Evolutionary conservation across 2,329 filamentous ascomycete species (phyloP).

Genomic region (Penicillium rolfsii): DNA sequence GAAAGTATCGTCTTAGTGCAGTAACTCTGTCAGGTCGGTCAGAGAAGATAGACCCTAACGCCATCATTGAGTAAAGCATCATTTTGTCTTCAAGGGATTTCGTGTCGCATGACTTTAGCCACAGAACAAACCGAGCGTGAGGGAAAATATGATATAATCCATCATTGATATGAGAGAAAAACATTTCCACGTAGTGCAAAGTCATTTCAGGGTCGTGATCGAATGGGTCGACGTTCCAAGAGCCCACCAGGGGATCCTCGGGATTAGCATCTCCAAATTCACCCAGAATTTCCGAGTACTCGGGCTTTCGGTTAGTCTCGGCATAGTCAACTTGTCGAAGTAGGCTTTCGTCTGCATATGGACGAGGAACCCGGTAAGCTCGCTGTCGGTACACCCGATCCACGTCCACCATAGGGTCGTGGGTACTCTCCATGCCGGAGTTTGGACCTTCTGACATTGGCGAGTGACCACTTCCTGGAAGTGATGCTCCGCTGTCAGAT

Average conservation of each 20-base stretch:
- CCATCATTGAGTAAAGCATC: slow-evolving; percentile 63
- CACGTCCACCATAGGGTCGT: slow-evolving; percentile 32
- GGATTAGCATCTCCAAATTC: slow-evolving; percentile 36
- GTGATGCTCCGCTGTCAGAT: slow-evolving; percentile 37
- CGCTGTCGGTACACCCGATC: slow-evolving; percentile 32
- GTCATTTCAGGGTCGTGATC: slow-evolving; percentile 54
- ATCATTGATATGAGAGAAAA: slow-evolving; percentile 61
- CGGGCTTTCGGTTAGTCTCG: slow-evolving; percentile 23
- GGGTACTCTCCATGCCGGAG: slow-evolving; percentile 30
- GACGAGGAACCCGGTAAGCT: slow-evolving; percentile 23
- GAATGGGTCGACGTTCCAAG: slow-evolving; percentile 60
- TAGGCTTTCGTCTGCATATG: slow-evolving; percentile 24
- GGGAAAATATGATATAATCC: slow-evolving; percentile 62
- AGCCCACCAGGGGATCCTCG: slow-evolving; percentile 38
- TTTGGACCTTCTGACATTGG: slow-evolving; percentile 36
- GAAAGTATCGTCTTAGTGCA: slow-evolving; percentile 54
- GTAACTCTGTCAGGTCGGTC: slow-evolving; percentile 48
- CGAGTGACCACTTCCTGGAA: slow-evolving; percentile 37
- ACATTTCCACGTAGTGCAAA: slow-evolving; percentile 57
- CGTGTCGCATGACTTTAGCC: slow-evolving; percentile 54
- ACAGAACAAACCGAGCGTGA: slow-evolving; percentile 55
- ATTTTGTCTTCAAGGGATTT: slow-evolving; percentile 61
- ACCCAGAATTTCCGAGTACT: slow-evolving; percentile 38
- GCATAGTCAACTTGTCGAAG: slow-evolving; percentile 17
- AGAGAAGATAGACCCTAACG: slow-evolving; percentile 61